Conservation (phyloP, 2,329 filamentous ascomycete genomes). For the Pleurostoma richardsiae region DNA sequence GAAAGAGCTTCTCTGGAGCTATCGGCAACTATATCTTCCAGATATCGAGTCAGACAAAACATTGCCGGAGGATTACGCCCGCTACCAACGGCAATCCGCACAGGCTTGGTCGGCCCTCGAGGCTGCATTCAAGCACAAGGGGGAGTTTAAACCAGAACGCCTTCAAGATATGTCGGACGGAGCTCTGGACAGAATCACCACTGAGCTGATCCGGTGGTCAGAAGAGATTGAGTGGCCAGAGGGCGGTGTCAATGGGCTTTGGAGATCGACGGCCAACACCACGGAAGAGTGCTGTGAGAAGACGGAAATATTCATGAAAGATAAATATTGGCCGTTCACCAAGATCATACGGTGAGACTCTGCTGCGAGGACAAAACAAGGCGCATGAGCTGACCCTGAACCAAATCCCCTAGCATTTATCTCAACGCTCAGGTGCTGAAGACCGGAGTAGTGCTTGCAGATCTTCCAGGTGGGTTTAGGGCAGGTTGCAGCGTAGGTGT, state of each 20-base stretch:
- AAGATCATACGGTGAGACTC: slow-evolving; percentile 24
- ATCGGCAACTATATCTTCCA: slow-evolving; percentile 20
- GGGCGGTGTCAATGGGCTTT: slow-evolving; percentile 15
- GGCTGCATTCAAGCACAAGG: slow-evolving; percentile 24
- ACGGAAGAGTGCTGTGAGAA: slow-evolving; percentile 21
- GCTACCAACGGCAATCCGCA: slow-evolving; percentile 19
- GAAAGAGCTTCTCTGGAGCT: slow-evolving; percentile 24
- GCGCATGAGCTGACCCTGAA: neutral
- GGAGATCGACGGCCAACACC: slow-evolving; percentile 20
- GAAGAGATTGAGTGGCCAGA: slow-evolving; percentile 22
- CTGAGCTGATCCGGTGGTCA: slow-evolving; percentile 20
- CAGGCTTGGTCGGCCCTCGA: slow-evolving; percentile 35
- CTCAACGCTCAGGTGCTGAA: slow-evolving; percentile 22
- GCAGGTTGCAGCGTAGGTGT: neutral
- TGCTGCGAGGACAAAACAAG: neutral
- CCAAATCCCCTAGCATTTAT: slow-evolving; percentile 16
- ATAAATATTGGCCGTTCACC: slow-evolving; percentile 27
- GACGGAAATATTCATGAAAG: slow-evolving; percentile 23
- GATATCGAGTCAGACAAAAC: slow-evolving; percentile 12
- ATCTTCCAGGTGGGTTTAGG: slow-evolving; percentile 21
- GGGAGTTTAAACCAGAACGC: slow-evolving; percentile 14
- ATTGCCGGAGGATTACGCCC: slow-evolving; percentile 16
- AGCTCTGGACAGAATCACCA: slow-evolving; percentile 14
- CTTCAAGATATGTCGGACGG: slow-evolving; percentile 19
- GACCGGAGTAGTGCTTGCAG: slow-evolving; percentile 25